phyloP scores from a whole-genome alignment of 2,329 filamentous ascomycete genomes.

The Fusarium acutatum region DNA sequence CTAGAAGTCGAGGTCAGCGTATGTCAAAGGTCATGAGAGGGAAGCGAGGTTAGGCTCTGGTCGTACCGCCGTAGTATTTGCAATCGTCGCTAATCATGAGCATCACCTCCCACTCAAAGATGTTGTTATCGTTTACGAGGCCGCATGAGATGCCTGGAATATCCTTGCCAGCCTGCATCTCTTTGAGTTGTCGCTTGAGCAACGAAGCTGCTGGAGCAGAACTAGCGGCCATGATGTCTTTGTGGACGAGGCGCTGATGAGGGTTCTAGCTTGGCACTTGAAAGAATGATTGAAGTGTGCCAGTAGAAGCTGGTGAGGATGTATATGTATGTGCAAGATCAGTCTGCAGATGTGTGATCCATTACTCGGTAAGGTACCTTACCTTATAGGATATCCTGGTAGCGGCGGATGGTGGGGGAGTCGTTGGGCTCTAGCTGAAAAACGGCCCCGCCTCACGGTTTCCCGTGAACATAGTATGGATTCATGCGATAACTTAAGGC shows the following conservation, averaged over 20 bases:
- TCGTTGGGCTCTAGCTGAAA: background rate
- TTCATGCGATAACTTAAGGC: background rate
- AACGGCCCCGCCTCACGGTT: slow-evolving; percentile 18
- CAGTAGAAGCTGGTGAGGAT: background rate
- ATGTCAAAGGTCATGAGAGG: background rate
- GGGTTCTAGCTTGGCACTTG: background rate
- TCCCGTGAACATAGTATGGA: background rate
- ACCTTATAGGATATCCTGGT: slow-evolving; percentile 2
- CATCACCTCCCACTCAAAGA: slow-evolving; percentile 99
- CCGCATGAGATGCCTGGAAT: slow-evolving; percentile 95
- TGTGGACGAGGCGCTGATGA: background rate
- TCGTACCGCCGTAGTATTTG: slow-evolving; percentile 88
- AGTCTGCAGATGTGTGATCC: slow-evolving; percentile 7
- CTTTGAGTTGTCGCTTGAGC: slow-evolving; percentile 86
- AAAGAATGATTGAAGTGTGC: background rate
- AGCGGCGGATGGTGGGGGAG: slow-evolving; percentile 29
- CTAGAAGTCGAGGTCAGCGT: slow-evolving; percentile 54
- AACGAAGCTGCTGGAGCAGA: slow-evolving; percentile 72
- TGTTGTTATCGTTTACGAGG: slow-evolving; percentile 81
- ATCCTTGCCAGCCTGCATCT: slow-evolving; percentile 91
- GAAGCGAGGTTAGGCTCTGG: background rate
- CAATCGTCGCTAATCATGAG: slow-evolving; percentile 97
- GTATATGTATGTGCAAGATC: slow-evolving; percentile 7
- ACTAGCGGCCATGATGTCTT: slow-evolving; percentile 34
- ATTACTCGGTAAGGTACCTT: background rate